Evolutionary conservation across 1,284 basidiomycete genomes (phyloP), one percentile per base, ranked within the genome.

Genomic region (Cryptococcus sp.): DNA sequence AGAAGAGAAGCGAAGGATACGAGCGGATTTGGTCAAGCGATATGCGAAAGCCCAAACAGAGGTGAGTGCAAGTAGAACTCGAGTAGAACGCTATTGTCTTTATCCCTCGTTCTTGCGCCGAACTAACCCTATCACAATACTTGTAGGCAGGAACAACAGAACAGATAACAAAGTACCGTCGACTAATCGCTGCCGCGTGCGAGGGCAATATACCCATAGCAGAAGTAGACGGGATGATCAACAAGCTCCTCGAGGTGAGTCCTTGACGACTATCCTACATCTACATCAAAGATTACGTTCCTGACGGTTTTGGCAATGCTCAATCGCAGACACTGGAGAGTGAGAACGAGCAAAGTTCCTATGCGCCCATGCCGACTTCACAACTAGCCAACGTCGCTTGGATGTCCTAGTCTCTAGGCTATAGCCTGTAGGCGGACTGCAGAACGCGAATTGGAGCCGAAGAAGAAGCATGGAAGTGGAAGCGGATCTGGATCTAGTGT

Each of bases 141-240:
- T 17, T 40, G 15, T 49, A 78, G 70, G 73, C 76, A 13, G 93
- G 93, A 6, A 95, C 92, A 1, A 87, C 88, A 31, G 90, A 90
- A 22, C 84, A 87, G 61, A 93, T 96, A 85, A 83, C 85, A 1
- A 89, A 93, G 66, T 97, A 96, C 75, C 82, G 92, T 64, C 83
- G 87, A 61, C 78, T 96, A 54, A 91, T 96, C 68, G 88, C 88
- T 19, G 86, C 91, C 13, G 91, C 90, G 0, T 93, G 91, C 77
- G 90, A 90, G n/a, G 91, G 90, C 0, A 62, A 62, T 20, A 84
- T 94, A n/a, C 84, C 87, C 1, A 83, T 87, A 1, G 82, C 86
- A 27, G 91, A 95, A 66, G 88, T 96, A 35, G 93, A 96, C 69
- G 84, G 85, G 61, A 87, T 92, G 5, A 82, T 95, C 58, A 86